Percentiles rank a stretch among this genome's conserved stretches.
Evolutionary conservation across 2,329 filamentous ascomycete species (phyloP).

Genomic region (Ploettnerulaceae sp.): DNA sequence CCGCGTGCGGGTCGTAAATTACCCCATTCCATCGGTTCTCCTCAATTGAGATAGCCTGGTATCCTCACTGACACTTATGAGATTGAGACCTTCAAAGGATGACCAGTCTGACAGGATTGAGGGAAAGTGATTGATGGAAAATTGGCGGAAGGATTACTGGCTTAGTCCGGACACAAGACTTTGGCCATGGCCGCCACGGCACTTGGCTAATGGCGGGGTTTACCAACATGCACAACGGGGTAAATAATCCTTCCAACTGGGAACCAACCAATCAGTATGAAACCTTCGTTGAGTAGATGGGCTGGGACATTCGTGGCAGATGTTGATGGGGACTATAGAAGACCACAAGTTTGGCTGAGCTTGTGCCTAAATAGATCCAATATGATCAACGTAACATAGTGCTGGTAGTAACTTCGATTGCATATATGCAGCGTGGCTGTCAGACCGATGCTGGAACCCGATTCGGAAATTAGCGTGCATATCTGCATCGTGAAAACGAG

Average conservation of each 20-base stretch:
- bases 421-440: neutral
- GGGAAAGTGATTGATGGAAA: neutral
- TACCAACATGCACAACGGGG: neutral
- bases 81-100: neutral
- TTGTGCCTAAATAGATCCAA: neutral
- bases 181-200: neutral
- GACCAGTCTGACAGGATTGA: neutral
- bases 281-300: too few relatives aligned
- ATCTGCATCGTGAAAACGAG: too few relatives aligned
- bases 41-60: neutral
- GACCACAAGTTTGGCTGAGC: neutral
- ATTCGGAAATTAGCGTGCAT: neutral
- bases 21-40: neutral
- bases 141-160: neutral
- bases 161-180: neutral
- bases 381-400: neutral
- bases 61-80: neutral
- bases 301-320: neutral
- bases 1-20: slow-evolving; percentile 1
- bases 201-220: neutral
- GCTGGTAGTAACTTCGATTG: neutral
- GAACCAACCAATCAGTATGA: neutral
- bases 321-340: neutral
- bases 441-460: neutral
- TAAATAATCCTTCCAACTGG: neutral